These are phyloP conservation scores for Lecanosticta acicola DNA, from an alignment of 2,329 filamentous ascomycete species.

Conservation along the genomic window DNA sequence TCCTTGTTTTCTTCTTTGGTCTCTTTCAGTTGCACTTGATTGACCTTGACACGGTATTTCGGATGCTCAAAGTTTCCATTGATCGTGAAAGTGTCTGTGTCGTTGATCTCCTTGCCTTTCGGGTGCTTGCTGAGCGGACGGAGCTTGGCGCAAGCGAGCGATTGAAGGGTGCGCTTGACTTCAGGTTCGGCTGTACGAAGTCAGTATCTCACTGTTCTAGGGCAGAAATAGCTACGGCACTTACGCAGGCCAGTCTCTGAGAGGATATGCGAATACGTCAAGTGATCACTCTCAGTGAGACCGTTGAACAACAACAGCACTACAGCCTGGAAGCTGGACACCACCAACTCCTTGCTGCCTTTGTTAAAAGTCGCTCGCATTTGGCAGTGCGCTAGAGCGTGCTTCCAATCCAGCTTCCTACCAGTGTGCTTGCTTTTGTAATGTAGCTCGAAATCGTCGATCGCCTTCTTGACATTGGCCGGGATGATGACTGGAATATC, in stretches of 20 bases:
- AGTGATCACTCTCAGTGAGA: constrained; percentile 53
- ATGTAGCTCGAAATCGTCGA: constrained; percentile 74
- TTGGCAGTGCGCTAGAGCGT: constrained; percentile 84
- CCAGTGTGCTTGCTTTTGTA: constrained; percentile 89
- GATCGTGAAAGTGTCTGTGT: constrained; percentile 76
- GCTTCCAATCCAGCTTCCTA: constrained; percentile 83
- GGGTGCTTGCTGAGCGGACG: constrained; percentile 81
- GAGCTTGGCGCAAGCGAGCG: constrained; percentile 83
- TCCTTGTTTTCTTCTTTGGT: constrained; percentile 92
- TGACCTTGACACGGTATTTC: constrained; percentile 93
- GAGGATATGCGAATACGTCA: constrained; percentile 72
- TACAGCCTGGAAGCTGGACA: constrained; percentile 87
- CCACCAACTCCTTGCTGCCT: constrained; percentile 78
- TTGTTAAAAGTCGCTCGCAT: constrained; percentile 74
- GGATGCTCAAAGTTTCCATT: constrained; percentile 71
- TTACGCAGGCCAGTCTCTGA: constrained; percentile 66
- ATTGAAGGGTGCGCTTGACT: constrained; percentile 85
- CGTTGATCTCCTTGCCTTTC: constrained; percentile 67
- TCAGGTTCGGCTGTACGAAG: constrained; percentile 58
- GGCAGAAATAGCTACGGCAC: constrained; percentile 23
- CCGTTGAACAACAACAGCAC: constrained; percentile 88
- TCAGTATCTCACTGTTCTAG: constrained; percentile 30
- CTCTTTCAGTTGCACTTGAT: constrained; percentile 95
- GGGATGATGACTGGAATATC: constrained; percentile 73
- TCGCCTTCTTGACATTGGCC: constrained; percentile 64